phyloP scores from a whole-genome alignment of 805 yeast genomes.

The Lachancea sp. region DNA sequence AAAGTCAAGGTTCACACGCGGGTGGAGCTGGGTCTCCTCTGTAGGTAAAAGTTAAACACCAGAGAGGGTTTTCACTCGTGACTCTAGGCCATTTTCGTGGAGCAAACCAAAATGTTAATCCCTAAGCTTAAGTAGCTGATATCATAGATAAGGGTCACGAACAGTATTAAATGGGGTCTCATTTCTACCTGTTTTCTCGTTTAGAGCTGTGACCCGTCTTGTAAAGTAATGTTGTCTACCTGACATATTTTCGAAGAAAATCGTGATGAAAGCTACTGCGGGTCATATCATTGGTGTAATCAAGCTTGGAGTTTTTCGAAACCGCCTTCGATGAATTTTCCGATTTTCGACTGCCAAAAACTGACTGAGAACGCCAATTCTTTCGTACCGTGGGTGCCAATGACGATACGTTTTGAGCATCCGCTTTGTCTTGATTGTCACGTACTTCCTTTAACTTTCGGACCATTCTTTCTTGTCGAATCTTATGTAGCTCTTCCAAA shows the following conservation, averaged over 20 bases:
- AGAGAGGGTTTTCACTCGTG: too few species aligned
- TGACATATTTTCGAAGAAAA: constrained; percentile 38
- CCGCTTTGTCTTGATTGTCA: constrained; percentile 19
- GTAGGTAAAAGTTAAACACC: too few species aligned
- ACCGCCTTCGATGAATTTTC: constrained; percentile 13
- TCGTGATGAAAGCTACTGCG: constrained; percentile 38
- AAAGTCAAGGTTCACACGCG: too few species aligned
- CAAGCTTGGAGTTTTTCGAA: constrained; percentile 2
- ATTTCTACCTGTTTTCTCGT: too few species aligned
- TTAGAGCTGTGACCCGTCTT: too few species aligned
- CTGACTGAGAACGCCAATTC: constrained; percentile 22
- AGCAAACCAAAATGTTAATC: too few species aligned
- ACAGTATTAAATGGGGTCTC: too few species aligned
- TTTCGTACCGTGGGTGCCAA: constrained; percentile 12
- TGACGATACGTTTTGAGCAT: constrained; percentile 12
- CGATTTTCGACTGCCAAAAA: constrained; percentile 23
- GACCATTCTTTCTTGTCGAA: constrained; percentile 34
- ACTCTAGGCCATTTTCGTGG: too few species aligned
- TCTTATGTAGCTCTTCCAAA: constrained; percentile 35
- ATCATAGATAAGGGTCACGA: too few species aligned
- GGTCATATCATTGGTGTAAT: constrained; percentile 33
- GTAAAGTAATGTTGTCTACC: constrained; percentile 18
- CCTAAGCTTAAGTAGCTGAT: too few species aligned
- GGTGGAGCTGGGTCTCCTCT: too few species aligned
- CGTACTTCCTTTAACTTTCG: constrained; percentile 25